Base-by-base conservation (phyloP, 1,139 yeast genomes). In the Suhomyces coccinellae region DNA sequence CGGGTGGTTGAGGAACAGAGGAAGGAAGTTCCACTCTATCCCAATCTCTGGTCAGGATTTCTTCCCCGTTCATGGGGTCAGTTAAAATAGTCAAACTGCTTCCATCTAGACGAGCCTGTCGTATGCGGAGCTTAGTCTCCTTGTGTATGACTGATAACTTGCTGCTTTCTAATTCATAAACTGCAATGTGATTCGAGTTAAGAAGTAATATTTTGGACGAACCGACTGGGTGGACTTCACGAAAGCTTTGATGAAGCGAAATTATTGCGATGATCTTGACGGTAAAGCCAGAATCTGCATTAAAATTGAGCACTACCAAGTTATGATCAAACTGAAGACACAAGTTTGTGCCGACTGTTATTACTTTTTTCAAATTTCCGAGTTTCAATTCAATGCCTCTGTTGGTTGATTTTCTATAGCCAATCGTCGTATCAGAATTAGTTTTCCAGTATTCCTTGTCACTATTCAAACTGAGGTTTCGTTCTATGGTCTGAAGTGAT, bases 401-500 rank as follows among this genome's bases (percentile, higher is more conserved):
- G 12, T 32, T 32, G 6, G 24, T 10, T 2, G 27, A 24, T 8
- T 33, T 41, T n/a, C 46, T 40, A 24, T 45, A 45, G 3, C 14
- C 3, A 8, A 24, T 33, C 12, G 24, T 33, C 1, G 45, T 6
- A 6, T 37, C 47, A 1, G 30, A 31, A 13, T 27, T n/a, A 12
- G 27, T 34, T 26, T 36, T 45, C 48, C 48, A 45, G 32, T 32
- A 30, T 12, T 32, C 20, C 2, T 28, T 14, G 9, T 15, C 24
- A 10, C 20, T 15, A 6, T 14, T 24, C 14, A 41, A 29, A 1
- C 16, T 29, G 13, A 45, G 14, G 1, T 15, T 38, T 16, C 48
- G 44, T 29, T 53, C 48, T 5, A 52, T 44, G 1, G 61, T 47
- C 38, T 62, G 46, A 36, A 63, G 54, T 7, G 56, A 53, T 9